Base-by-base conservation (phyloP, 139 green algal species). In the Limnomonas spitsbergensis region DNA sequence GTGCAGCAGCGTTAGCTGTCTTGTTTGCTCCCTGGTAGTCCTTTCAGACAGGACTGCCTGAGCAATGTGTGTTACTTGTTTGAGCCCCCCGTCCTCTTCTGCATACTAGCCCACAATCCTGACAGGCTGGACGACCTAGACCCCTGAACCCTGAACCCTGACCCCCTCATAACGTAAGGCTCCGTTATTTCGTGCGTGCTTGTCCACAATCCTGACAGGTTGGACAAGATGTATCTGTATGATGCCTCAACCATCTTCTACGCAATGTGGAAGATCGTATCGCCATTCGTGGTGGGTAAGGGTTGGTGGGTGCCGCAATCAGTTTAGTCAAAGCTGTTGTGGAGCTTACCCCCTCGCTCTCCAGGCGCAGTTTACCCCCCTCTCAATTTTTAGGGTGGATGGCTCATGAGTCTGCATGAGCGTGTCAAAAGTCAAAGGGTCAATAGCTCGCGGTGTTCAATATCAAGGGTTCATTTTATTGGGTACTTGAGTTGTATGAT, bases 211-310 rank as follows among this genome's bases (percentile, higher is more conserved):
- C 56, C 24, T 35, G 9, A 20, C 76, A 85, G 87, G 77, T 77
- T 91, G 56, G 54, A 79, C 27, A 82, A 61, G 34, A 69, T 91
- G 31, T 90, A 79, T 26, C 40, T 76, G 38, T 76, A 76, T 38
- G 24, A 66, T 61, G 70, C 70, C 4, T 38, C 70, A 6, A 76
- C 27, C 7, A 61, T 90, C 47, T 91, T 91, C 72, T 86, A 81
- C 37, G 76, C 53, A 7, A 2, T 90, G 2, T 91, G 85, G 82
- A 85, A 84, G 71, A 6, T 88, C 24, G 84, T 91, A 37, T 77
- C n/a, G 7, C 85, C 85, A 39, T 89, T 87, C 40, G 77, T 87
- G 38, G 38, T 66, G 36, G n/a, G n/a, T n/a, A n/a, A n/a, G n/a
- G n/a, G n/a, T n/a, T n/a, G n/a, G n/a, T n/a, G n/a, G n/a, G n/a